These are phyloP conservation scores for Solanum gandarillasii DNA, from an alignment of 257 asterid genomes.

Conservation along the genomic window DNA sequence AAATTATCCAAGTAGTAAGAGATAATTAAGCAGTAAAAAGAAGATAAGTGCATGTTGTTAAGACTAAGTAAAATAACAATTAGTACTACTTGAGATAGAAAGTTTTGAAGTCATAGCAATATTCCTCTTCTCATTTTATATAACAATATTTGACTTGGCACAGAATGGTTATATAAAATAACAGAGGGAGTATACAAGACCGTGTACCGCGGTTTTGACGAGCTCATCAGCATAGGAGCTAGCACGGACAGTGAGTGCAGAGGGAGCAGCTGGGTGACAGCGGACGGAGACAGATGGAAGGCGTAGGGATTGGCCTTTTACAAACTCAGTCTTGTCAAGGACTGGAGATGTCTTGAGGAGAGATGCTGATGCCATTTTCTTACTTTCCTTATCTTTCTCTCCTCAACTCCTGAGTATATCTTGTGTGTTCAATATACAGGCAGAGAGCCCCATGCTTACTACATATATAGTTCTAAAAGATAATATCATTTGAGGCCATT, in stretches of 20 bases:
- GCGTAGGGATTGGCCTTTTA: slow-evolving; percentile 39
- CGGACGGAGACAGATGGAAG: slow-evolving; percentile 27
- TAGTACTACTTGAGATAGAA: background rate
- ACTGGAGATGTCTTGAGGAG: slow-evolving; percentile 58
- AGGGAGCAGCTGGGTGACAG: slow-evolving; percentile 26
- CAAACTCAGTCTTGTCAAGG: slow-evolving; percentile 54
- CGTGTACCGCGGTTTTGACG: slow-evolving; percentile 51
- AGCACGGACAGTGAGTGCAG: slow-evolving; percentile 38
- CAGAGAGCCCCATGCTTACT: background rate
- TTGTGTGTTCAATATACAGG: background rate
- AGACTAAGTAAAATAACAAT: background rate
- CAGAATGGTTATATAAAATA: background rate
- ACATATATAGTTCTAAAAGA: slow-evolving; percentile 5
- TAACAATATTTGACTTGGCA: background rate
- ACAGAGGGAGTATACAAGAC: background rate
- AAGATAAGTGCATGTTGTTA: background rate
- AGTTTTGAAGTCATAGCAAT: background rate
- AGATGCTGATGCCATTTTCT: slow-evolving; percentile 58
- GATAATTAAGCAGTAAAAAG: background rate
- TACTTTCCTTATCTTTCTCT: background rate
- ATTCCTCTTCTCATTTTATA: background rate
- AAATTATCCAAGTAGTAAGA: background rate
- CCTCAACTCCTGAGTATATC: background rate
- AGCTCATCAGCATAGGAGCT: slow-evolving; percentile 52
- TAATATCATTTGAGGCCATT: slow-evolving; percentile 28